Evolutionary conservation across 1,139 yeast species (phyloP).

Genomic region (Ogataea hybrid): DNA sequence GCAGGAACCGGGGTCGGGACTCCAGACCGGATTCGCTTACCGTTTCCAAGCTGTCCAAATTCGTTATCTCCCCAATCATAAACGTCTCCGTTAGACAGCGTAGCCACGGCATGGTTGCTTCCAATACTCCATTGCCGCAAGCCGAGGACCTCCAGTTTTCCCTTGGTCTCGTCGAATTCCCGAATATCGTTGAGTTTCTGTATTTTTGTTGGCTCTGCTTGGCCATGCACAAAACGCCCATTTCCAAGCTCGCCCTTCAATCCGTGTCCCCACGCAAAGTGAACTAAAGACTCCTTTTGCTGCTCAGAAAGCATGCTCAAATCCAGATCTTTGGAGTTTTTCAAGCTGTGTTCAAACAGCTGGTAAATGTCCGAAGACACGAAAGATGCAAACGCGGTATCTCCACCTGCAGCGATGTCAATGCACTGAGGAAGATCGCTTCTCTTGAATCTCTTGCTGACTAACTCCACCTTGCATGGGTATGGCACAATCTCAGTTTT

Average conservation of each 20-base stretch:
- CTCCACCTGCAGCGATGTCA: constrained; percentile 65
- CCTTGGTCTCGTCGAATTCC: constrained; percentile 38
- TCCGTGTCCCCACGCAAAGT: constrained; percentile 80
- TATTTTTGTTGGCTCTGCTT: constrained; percentile 61
- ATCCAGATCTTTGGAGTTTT: constrained; percentile 23
- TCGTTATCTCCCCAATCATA: constrained; percentile 83
- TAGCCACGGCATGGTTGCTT: constrained; percentile 61
- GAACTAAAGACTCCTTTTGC: constrained; percentile 30
- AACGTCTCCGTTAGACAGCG: constrained; percentile 62
- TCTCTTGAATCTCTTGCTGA: constrained; percentile 38
- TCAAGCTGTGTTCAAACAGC: constrained; percentile 31
- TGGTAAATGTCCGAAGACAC: constrained; percentile 33
- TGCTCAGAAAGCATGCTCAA: constrained; percentile 26
- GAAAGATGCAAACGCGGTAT: constrained; percentile 58
- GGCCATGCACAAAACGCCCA: constrained; percentile 69
- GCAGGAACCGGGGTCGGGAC: constrained; percentile 57
- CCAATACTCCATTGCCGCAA: constrained; percentile 60
- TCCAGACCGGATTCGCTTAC: constrained; percentile 59
- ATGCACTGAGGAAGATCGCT: constrained; percentile 42
- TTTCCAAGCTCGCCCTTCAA: constrained; percentile 85
- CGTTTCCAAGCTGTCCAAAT: constrained; percentile 81
- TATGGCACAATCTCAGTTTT: constrained; percentile 66
- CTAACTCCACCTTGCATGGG: constrained; percentile 54
- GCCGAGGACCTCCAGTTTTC: constrained; percentile 41
- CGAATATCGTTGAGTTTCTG: constrained; percentile 46